Base-by-base conservation (phyloP, 345 rosid species). In the Populus deltoides region DNA sequence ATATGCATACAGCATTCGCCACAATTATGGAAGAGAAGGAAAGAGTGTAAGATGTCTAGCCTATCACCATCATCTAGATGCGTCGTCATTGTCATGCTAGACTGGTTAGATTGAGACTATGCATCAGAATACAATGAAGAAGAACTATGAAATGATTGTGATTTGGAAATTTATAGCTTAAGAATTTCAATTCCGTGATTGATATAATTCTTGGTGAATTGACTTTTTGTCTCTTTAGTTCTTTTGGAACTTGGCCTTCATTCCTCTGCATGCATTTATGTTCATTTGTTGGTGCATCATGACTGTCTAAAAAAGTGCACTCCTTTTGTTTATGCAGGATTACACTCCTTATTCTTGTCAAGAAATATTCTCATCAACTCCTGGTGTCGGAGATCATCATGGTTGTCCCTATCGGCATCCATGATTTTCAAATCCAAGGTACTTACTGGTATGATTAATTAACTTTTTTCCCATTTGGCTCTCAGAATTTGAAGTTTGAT, bases 331-430 rank as follows among this genome's bases (percentile, higher is more conserved):
- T 38, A 7, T 86, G 82, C 92, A 93, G 99, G 99, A 96, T 86
- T 93, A 92, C 81, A 92, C 97, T 51, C 98, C 99, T 80, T 92
- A 88, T 89, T 90, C 97, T 79, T 96, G 98, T 87, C 96, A 90
- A 80, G 93, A 91, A 81, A 83, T 90, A 74, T 92, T 93, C 71
- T 87, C 90, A 43, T 87, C 84, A 61, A 90, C 93, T 73, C 98
- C 97, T 82, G 90, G 93, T 16, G 88, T 83, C 45, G 98, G 99
- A 33, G 97, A 93, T 82, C 97, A 96, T 82, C 97, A 92, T 73
- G 97, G 99, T 69, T 96, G 98, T 74, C 99, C 98, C 47, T 96
- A 88, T 80, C 89, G 97, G 84, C 33, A 31, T 31, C 33, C 33
- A 31, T 31, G 33, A 81, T 88, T 83, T 77, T 93, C 77, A 85